Evolutionary conservation across 192 early-diverging fungal genomes (phyloP).

Genomic region (Rhizoclosmatium sp.): DNA sequence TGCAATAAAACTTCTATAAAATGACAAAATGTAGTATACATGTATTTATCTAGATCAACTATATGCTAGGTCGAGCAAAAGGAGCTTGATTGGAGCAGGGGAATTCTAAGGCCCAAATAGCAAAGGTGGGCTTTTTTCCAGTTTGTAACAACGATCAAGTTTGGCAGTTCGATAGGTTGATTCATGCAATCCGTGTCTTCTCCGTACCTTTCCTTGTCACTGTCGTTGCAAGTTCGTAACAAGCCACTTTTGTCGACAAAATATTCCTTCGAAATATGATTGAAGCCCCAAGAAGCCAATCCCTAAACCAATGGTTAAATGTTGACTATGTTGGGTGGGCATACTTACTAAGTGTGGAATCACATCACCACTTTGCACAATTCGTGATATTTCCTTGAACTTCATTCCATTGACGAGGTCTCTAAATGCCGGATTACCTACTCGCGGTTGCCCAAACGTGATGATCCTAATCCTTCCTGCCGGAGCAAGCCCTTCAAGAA

Average conservation of each 20-base stretch:
- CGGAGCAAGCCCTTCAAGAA: conserved; percentile 16
- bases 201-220: background rate
- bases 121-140: too few relatives aligned
- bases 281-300: background rate
- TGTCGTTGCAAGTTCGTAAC: too few relatives aligned
- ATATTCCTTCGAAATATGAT: background rate
- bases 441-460: conserved; percentile 49
- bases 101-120: too few relatives aligned
- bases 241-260: background rate
- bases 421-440: conserved; percentile 45
- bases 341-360: conserved; percentile 7
- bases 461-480: conserved; percentile 20
- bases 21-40: too few relatives aligned
- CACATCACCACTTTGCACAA: conserved; percentile 32
- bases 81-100: too few relatives aligned
- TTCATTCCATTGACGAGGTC: conserved; percentile 15
- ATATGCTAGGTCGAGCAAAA: too few relatives aligned
- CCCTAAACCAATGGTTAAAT: background rate
- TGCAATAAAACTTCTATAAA: too few relatives aligned
- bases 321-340: background rate
- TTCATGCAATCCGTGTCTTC: background rate
- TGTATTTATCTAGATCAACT: too few relatives aligned
- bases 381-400: background rate
- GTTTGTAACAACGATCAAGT: too few relatives aligned
- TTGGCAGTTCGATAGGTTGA: too few relatives aligned